phyloP scores from a whole-genome alignment of 306 rosid genomes.

The Heteromeles arbutifolia region DNA sequence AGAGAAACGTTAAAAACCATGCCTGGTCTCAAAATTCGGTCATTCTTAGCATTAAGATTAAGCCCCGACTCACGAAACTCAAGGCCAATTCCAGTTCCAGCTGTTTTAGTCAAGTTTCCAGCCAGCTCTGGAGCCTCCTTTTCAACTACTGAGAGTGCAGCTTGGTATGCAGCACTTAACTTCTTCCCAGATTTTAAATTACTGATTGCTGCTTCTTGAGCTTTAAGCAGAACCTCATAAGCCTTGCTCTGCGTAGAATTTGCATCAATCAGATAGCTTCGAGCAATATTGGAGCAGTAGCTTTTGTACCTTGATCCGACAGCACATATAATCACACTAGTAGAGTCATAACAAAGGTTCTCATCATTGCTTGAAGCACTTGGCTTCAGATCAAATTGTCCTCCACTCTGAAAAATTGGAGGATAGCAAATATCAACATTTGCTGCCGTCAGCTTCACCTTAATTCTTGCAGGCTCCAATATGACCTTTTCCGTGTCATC shows the following conservation, averaged over 20 bases:
- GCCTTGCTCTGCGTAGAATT: constrained; percentile 26
- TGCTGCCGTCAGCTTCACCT: constrained; percentile 28
- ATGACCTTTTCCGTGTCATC: constrained; percentile 30
- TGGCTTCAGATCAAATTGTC: constrained; percentile 29
- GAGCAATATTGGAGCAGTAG: constrained; percentile 33
- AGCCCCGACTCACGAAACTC: constrained; percentile 35
- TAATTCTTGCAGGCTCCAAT: constrained; percentile 24
- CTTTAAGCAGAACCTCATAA: constrained; percentile 29
- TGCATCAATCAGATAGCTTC: constrained; percentile 29
- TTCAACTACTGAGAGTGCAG: constrained; percentile 23
- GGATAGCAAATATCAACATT: constrained; percentile 38
- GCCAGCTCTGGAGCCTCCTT: constrained; percentile 29
- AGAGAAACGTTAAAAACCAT: constrained; percentile 35
- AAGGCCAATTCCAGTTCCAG: constrained; percentile 36
- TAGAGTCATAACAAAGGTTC: constrained; percentile 27
- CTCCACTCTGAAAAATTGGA: constrained; percentile 35
- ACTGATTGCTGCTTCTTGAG: constrained; percentile 32
- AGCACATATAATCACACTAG: constrained; percentile 33
- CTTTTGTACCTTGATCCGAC: constrained; percentile 33
- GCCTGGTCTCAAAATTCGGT: constrained; percentile 23
- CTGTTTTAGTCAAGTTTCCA: constrained; percentile 22
- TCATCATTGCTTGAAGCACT: constrained; percentile 38
- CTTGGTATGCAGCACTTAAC: constrained; percentile 26
- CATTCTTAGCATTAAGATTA: constrained; percentile 31
- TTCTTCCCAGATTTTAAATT: constrained; percentile 23